These are phyloP conservation scores for Nidularia pulvinata DNA, from an alignment of 768 basidiomycete genomes.

Conservation along the genomic window DNA sequence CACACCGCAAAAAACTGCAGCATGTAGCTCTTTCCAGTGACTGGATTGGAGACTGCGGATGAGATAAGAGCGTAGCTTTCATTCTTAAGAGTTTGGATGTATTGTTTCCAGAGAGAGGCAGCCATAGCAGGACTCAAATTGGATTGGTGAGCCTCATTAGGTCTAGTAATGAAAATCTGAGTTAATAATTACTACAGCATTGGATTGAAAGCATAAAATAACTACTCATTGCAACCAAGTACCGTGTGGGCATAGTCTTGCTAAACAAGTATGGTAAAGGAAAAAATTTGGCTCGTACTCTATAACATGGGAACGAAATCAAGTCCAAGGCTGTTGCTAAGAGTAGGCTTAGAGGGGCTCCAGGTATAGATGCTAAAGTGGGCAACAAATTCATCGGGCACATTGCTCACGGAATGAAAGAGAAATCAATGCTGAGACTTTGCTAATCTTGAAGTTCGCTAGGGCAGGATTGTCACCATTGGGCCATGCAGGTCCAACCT, in stretches of 20 bases:
- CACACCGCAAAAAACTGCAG: conserved; percentile 54
- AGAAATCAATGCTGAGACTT: conserved; percentile 38
- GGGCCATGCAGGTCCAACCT: conserved; percentile 72
- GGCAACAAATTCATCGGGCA: not conserved
- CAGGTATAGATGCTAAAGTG: conserved; percentile 60
- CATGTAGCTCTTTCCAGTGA: conserved; percentile 66
- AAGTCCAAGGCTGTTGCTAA: conserved; percentile 42
- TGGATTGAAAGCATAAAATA: not conserved
- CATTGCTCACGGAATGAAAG: not conserved
- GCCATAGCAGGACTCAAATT: conserved; percentile 53
- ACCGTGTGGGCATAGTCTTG: conserved; percentile 49
- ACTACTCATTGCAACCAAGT: conserved; percentile 79
- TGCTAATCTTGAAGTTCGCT: conserved; percentile 43
- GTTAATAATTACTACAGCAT: not conserved
- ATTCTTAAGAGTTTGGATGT: conserved; percentile 56
- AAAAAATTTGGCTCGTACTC: conserved; percentile 49
- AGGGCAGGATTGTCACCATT: conserved; percentile 51
- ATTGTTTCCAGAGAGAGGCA: conserved; percentile 55
- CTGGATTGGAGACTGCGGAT: conserved; percentile 68
- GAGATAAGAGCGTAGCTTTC: conserved; percentile 59
- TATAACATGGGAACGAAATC: conserved; percentile 69
- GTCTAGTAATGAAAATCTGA: conserved; percentile 39
- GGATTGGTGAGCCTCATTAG: conserved; percentile 63
- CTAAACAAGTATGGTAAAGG: conserved; percentile 46
- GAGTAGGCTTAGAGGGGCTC: conserved; percentile 49